Evolutionary conservation across 1,284 basidiomycete genomes (phyloP).

Genomic region (Dichomitus squalens): DNA sequence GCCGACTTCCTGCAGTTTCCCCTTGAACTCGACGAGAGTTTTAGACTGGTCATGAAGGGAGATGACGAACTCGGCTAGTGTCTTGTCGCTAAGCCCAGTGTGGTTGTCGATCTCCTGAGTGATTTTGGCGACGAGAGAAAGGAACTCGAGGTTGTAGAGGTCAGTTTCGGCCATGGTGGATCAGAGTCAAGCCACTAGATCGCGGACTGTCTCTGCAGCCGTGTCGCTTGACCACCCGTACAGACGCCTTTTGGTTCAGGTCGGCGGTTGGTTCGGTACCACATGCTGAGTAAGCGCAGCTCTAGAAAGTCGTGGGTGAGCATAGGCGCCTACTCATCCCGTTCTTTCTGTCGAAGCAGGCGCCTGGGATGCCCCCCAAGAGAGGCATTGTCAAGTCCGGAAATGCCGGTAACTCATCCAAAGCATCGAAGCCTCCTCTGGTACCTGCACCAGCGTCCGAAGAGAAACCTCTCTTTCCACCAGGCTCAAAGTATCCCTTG

Average conservation of each 20-base stretch:
- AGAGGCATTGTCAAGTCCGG: constrained; percentile 84
- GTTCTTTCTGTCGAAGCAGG: background rate
- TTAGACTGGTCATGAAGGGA: constrained; percentile 86
- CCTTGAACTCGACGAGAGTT: constrained; percentile 79
- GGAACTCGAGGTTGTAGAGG: constrained; percentile 87
- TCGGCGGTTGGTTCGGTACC: background rate
- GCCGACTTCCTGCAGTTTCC: constrained; percentile 78
- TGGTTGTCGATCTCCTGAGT: constrained; percentile 92
- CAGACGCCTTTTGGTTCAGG: background rate
- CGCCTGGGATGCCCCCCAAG: constrained; percentile 63
- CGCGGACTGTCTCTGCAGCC: background rate
- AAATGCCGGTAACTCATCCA: constrained; percentile 83
- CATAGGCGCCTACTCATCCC: constrained; percentile 7
- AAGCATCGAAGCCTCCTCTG: constrained; percentile 42
- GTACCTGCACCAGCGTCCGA: constrained; percentile 26
- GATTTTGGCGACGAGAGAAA: constrained; percentile 88
- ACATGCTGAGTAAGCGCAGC: constrained; percentile 14
- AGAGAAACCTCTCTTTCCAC: constrained; percentile 71
- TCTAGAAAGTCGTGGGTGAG: background rate
- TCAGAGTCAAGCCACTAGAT: background rate
- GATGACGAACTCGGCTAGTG: constrained; percentile 95
- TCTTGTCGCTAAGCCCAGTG: constrained; percentile 84
- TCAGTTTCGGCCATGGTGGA: constrained; percentile 68
- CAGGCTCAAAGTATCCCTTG: constrained; percentile 81
- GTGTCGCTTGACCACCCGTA: background rate